Percentiles rank a stretch among this genome's conserved stretches.
Conservation (phyloP, 2,329 filamentous ascomycete species). For the Calycina marina region DNA sequence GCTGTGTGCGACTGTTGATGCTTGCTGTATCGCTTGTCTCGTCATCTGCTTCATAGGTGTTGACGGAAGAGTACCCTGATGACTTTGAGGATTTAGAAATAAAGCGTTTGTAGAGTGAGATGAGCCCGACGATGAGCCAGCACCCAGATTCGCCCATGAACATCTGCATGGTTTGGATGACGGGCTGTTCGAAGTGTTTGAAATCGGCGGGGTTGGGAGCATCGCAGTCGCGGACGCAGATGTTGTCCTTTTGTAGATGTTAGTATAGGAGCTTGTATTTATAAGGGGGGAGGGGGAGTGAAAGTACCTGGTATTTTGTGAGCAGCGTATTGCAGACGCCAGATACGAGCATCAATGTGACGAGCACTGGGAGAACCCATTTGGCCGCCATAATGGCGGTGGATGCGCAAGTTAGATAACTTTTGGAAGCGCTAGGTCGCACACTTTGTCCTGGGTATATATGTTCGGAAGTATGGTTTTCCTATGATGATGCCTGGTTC, state of each 20-base stretch:
- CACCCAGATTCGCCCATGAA: constrained; percentile 93
- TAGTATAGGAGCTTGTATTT: constrained; percentile 4
- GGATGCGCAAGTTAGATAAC: neutral
- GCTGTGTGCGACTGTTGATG: constrained; percentile 28
- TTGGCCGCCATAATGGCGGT: constrained; percentile 49
- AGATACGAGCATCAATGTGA: constrained; percentile 92
- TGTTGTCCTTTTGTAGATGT: constrained; percentile 57
- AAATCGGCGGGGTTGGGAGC: constrained; percentile 49
- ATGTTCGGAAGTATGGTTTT: too few relatives aligned
- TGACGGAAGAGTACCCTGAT: constrained; percentile 53
- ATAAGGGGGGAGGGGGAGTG: constrained; percentile 1
- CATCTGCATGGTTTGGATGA: constrained; percentile 95
- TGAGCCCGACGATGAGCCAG: constrained; percentile 73
- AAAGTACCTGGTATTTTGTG: constrained; percentile 79
- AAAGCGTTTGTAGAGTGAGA: constrained; percentile 50
- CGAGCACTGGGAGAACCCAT: constrained; percentile 65
- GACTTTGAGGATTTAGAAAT: constrained; percentile 28
- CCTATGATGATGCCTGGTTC: constrained; percentile 41
- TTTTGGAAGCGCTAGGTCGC: too few relatives aligned
- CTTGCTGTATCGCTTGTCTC: constrained; percentile 27
- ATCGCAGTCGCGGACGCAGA: constrained; percentile 87
- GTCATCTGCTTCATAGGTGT: constrained; percentile 29
- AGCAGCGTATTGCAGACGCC: constrained; percentile 94
- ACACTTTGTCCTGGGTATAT: too few relatives aligned
- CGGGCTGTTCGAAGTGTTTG: constrained; percentile 78